These are phyloP conservation scores for Apiospora phragmitis DNA, from an alignment of 2,329 filamentous ascomycete genomes.

Conservation along the genomic window DNA sequence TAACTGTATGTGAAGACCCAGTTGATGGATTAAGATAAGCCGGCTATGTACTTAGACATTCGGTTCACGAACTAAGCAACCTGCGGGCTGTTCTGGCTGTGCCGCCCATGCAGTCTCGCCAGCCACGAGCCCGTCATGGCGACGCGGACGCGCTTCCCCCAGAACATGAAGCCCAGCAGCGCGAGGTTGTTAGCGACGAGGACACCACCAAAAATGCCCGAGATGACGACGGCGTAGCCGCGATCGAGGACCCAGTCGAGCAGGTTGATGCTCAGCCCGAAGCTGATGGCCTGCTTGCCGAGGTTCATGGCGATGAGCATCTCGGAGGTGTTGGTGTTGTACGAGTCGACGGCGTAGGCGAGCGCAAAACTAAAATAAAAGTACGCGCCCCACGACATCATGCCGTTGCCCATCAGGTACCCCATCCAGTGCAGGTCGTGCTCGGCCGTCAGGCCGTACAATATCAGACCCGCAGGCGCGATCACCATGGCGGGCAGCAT, in stretches of 20 bases:
- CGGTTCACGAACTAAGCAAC: background rate
- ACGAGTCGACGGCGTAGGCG: constrained; percentile 61
- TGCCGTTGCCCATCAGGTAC: constrained; percentile 51
- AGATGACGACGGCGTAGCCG: constrained; percentile 53
- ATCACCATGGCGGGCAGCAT: constrained; percentile 35
- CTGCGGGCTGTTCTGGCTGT: constrained; percentile 1
- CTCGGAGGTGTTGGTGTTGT: constrained; percentile 59
- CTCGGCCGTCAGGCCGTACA: constrained; percentile 39
- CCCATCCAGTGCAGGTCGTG: constrained; percentile 43
- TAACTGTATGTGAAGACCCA: background rate
- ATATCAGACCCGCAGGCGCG: constrained; percentile 36
- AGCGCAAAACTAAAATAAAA: constrained; percentile 60
- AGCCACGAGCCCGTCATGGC: constrained; percentile 48
- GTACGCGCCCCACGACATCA: constrained; percentile 50
- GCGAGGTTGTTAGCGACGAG: constrained; percentile 49
- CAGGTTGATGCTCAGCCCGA: constrained; percentile 51
- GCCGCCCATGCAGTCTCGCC: constrained; percentile 43
- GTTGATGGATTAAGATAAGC: background rate
- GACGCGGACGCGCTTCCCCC: constrained; percentile 49
- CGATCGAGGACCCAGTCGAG: constrained; percentile 49
- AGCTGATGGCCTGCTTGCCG: constrained; percentile 57
- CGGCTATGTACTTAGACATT: background rate
- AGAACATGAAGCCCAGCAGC: constrained; percentile 50
- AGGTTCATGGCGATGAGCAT: constrained; percentile 63
- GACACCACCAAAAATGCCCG: constrained; percentile 49